Evolutionary conservation across 768 basidiomycete species (phyloP), one percentile per base, ranked within the genome.

Genomic region (Hemileccinum rubropunctum): DNA sequence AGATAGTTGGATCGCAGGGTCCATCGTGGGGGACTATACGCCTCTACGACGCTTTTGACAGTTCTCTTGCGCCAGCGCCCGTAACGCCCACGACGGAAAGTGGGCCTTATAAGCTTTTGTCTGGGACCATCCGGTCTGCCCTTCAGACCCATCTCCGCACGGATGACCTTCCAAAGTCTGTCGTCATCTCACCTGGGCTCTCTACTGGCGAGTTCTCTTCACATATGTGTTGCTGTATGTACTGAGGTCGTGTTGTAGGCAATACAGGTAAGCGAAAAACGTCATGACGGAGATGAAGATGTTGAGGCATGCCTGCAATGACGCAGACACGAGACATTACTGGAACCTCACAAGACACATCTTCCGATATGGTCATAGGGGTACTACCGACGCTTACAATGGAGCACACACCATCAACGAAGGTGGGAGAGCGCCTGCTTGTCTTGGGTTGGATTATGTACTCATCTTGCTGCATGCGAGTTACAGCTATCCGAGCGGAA

Each of bases 341-440:
- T 76, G 76, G 77, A 65, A 66, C 47, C 66, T 79, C 21, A 76
- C 77, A 18, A 56, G 54, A 30, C 70, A 77, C 52, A 77, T 78
- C 48, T 76, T 76, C 65, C 75, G 76, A 36, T 79, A 76, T 57
- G 65, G 65, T 15, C 74, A 74, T 54, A 50, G 53, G n/a, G 58
- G 54, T 33, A 45, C 28, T 18, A 20, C 32, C 28, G 62, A 60
- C 42, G 72, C 62, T 49, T 78, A 80, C 50, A 64, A 65, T 12
- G 75, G 63, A 18, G 35, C 38, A 13, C 65, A 67, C 50, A 68
- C 66, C 26, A 39, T 52, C 23, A 68, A 65, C 10, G 63, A 66
- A 61, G 66, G 65, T 65, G 4, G 53, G 13, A 23, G 11, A 15
- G 18, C 27, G 18, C 3, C 6, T 38, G n/a, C 10, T 33, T 37